Evolutionary conservation across 106 monocot species (phyloP), one percentile per base, ranked within the genome.

Genomic region (Agapanthus africanus): DNA sequence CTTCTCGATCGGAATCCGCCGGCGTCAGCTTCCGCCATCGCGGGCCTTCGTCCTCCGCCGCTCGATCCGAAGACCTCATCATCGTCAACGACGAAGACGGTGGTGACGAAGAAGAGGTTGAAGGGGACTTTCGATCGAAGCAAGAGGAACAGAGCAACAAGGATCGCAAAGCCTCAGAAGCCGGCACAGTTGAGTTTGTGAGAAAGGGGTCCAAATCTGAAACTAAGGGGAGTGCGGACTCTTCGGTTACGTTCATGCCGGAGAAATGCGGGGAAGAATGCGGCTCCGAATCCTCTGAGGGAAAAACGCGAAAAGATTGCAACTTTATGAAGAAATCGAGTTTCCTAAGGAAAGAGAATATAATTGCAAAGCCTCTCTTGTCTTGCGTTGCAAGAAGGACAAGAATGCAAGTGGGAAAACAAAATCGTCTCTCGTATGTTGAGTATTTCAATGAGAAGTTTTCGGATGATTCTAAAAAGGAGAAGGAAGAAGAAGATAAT

Each of bases 361-460:
- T 11, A 28, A 10, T 11, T 2, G 28, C 18, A 19, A 56, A 56
- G 56, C 28, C 28, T 11, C 18, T 13, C 30, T 10, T 11, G 10
- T 56, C 30, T 28, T 56, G 56, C 28, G 56, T 56, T 27, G 56
- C 56, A 13, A 56, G 56, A 30, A 56, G n/a, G n/a, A n/a, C n/a
- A n/a, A n/a, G n/a, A n/a, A n/a, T n/a, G n/a, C n/a, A n/a, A n/a
- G n/a, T n/a, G 8, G 56, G 56, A 30, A 56, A 56, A 30, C 26
- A 28, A 28, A 10, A 56, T 56, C 26, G 56, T 27, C 28, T 56
- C 30, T 27, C 28, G 2, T 56, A 56, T 30, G 9, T 30, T 30
- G 11, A 56, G 56, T 56, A 56, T 56, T 56, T 56, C 56, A 30
- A 0, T 26, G 56, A 56, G 56, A 56, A 56, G 56, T 51, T 51